Percentiles rank a stretch among this genome's conserved stretches.
phyloP scores from a whole-genome alignment of 192 early-diverging fungal species.

The Bifiguratus adelaidae region DNA sequence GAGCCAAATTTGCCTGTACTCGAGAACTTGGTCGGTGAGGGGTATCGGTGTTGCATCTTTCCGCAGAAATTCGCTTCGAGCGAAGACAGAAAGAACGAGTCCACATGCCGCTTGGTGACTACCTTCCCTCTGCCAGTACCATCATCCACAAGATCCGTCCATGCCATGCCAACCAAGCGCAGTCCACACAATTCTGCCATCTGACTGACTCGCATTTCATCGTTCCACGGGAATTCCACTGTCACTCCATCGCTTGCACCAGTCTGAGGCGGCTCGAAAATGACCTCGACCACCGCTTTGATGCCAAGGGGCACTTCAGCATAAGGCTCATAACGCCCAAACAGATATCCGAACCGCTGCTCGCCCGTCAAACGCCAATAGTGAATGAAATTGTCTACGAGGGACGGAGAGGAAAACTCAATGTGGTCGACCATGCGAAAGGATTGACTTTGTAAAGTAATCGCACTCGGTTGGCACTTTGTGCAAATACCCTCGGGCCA shows the following conservation, averaged over 20 bases:
- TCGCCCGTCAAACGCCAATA: constrained; percentile 80
- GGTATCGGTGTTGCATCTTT: constrained; percentile 68
- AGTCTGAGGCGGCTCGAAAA: constrained; percentile 90
- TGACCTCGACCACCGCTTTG: constrained; percentile 88
- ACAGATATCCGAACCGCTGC: constrained; percentile 92
- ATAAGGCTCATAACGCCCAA: constrained; percentile 86
- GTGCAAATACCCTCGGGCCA: constrained; percentile 96
- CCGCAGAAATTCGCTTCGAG: constrained; percentile 83
- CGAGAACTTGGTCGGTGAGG: constrained; percentile 59
- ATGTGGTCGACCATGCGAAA: constrained; percentile 97
- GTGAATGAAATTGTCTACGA: constrained; percentile 78
- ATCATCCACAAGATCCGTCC: constrained; percentile 84
- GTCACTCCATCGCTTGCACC: constrained; percentile 63
- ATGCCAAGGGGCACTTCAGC: constrained; percentile 88
- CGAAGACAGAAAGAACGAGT: constrained; percentile 90
- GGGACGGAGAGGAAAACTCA: constrained; percentile 70
- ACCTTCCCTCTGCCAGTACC: constrained; percentile 70
- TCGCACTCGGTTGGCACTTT: constrained; percentile 92
- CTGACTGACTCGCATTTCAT: constrained; percentile 45
- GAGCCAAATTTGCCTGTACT: constrained; percentile 72
- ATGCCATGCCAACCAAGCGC: constrained; percentile 78
- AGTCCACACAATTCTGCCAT: constrained; percentile 60
- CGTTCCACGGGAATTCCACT: constrained; percentile 23
- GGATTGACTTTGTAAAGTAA: constrained; percentile 79
- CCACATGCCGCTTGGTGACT: constrained; percentile 77